These are phyloP conservation scores for Jaapia argillacea DNA, from an alignment of 768 basidiomycete species.

Conservation along the genomic window DNA sequence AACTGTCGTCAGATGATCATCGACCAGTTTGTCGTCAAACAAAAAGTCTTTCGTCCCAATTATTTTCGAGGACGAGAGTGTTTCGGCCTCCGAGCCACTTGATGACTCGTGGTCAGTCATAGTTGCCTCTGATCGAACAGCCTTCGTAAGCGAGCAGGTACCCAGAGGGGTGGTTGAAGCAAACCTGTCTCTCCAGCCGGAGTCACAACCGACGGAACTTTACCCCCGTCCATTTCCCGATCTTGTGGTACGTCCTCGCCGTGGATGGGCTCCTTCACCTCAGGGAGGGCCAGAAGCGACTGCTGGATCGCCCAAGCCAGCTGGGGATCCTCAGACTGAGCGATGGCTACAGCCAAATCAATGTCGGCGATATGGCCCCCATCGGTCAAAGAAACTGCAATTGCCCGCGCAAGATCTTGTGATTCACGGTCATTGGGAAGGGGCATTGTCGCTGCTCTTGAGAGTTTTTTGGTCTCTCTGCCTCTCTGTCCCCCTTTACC, in stretches of 20 bases:
- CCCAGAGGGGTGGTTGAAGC: background rate
- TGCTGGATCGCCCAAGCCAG: conserved; percentile 22
- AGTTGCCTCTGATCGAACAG: background rate
- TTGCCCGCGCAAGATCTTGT: conserved; percentile 31
- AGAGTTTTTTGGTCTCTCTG: conserved; percentile 1
- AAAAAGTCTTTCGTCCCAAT: background rate
- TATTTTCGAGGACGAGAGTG: background rate
- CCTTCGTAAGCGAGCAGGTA: background rate
- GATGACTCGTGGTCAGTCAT: background rate
- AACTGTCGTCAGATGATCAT: background rate
- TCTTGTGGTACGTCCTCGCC: too few species aligned
- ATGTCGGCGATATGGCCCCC: conserved; percentile 5
- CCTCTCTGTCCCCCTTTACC: background rate
- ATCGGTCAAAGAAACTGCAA: conserved; percentile 34
- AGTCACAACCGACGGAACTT: background rate
- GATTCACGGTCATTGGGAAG: conserved; percentile 24
- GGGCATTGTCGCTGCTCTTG: conserved; percentile 6
- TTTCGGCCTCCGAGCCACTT: background rate
- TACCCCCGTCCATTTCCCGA: background rate
- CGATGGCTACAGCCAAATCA: conserved; percentile 12
- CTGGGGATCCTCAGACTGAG: conserved; percentile 11
- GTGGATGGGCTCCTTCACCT: too few species aligned
- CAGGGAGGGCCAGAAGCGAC: conserved; percentile 11
- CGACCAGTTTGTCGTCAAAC: background rate
- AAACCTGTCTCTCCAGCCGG: background rate